Conservation (phyloP, 1,139 yeast species). For the Candida tropicalis region DNA sequence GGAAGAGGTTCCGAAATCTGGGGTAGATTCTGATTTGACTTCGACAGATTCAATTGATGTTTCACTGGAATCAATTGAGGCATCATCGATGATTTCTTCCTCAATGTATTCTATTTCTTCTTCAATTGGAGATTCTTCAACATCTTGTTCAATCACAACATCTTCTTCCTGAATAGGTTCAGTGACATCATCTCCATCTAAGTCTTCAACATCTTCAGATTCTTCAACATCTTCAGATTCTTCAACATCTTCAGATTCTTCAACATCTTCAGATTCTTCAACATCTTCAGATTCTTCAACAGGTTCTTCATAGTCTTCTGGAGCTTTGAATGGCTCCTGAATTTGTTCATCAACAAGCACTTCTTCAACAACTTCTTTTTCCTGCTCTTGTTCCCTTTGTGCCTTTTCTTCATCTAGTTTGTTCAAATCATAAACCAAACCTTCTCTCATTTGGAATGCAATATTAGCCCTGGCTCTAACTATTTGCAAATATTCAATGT, state of each 20-base stretch:
- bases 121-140: neutral
- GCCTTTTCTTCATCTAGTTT: neutral
- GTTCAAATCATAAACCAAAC: conserved; percentile 20
- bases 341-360: neutral
- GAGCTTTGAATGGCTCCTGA: neutral
- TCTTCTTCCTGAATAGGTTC: neutral
- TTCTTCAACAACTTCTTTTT: conserved; percentile 13
- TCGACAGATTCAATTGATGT: neutral
- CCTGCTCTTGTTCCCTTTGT: conserved; percentile 12
- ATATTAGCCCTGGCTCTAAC: conserved; percentile 82
- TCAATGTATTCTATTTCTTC: conserved; percentile 3
- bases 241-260: conserved; percentile 9
- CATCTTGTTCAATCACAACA: conserved; percentile 9
- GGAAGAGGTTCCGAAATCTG: conserved; percentile 1
- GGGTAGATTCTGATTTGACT: neutral
- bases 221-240: neutral
- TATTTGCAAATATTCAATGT: conserved; percentile 69
- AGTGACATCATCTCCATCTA: no score
- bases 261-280: neutral
- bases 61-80: neutral
- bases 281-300: conserved; percentile 2
- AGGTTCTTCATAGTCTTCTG: conserved; percentile 1
- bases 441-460: conserved; percentile 74
- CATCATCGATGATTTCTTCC: conserved; percentile 4
- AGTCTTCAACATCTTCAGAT: conserved; percentile 6